phyloP scores from a whole-genome alignment of 306 rosid genomes.

The Bauhinia variegata region DNA sequence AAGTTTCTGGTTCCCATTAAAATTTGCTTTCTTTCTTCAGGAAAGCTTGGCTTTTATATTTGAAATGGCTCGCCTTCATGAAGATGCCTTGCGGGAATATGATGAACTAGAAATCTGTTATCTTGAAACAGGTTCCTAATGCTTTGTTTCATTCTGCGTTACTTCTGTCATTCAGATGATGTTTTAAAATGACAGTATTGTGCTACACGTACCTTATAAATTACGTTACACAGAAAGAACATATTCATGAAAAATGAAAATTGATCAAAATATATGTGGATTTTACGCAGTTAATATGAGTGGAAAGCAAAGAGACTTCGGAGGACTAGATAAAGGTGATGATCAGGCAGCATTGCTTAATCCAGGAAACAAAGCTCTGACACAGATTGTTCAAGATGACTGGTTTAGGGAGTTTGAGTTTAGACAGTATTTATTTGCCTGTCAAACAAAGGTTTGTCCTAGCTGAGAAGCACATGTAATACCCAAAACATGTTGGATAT shows the following conservation, averaged over 20 bases:
- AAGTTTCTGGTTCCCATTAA: conserved; percentile 41
- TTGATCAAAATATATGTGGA: conserved; percentile 30
- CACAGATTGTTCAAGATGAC: conserved; percentile 93
- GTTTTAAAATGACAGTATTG: not conserved
- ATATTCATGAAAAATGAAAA: conserved; percentile 35
- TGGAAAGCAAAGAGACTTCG: conserved; percentile 88
- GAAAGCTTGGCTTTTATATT: conserved; percentile 99
- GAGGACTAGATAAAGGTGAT: conserved; percentile 85
- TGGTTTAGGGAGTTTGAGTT: conserved; percentile 97
- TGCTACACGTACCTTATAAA: conserved; percentile 26
- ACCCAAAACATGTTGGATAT: conserved; percentile 16
- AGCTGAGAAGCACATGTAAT: conserved; percentile 34
- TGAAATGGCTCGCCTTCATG: conserved; percentile 96
- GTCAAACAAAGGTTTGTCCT: conserved; percentile 82
- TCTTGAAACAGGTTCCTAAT: conserved; percentile 82
- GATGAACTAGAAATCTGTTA: conserved; percentile 96
- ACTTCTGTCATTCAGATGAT: conserved; percentile 38
- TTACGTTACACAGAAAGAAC: conserved; percentile 19
- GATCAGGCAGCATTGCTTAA: conserved; percentile 86
- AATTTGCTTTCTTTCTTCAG: conserved; percentile 52
- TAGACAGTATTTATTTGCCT: conserved; percentile 92
- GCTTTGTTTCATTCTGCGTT: conserved; percentile 33
- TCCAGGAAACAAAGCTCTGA: conserved; percentile 76
- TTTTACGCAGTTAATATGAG: conserved; percentile 62
- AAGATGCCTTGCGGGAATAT: conserved; percentile 94